A percentile compares a stretch with the other conserved stretches of the same genome.
phyloP scores from a whole-genome alignment of 176 grass and related monocot species.

The Poa annua region DNA sequence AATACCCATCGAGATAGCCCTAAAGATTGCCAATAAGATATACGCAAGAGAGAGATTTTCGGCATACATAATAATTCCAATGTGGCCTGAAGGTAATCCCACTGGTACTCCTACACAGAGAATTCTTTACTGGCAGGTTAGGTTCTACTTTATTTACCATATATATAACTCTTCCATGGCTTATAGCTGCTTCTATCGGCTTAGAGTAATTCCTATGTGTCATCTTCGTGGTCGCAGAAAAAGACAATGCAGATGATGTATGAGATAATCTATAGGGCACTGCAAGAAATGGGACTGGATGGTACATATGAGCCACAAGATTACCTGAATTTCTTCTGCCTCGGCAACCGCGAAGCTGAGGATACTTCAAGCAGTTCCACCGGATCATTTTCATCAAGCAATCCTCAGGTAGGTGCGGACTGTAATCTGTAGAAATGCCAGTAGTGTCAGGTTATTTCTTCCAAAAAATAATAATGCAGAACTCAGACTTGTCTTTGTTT shows the following conservation, averaged over 20 bases:
- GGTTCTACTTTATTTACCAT: not conserved
- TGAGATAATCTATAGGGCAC: conserved; percentile 69
- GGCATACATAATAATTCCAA: conserved; percentile 74
- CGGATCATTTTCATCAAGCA: conserved; percentile 38
- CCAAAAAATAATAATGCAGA: not conserved
- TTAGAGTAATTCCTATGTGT: not conserved
- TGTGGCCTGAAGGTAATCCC: conserved; percentile 86
- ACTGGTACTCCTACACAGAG: conserved; percentile 62
- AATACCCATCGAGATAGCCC: conserved; percentile 81
- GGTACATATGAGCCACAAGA: conserved; percentile 79
- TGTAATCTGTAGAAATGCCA: not conserved
- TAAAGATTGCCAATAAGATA: conserved; percentile 82
- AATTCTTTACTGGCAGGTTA: conserved; percentile 88
- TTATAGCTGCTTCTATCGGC: not conserved
- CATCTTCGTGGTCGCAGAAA: conserved; percentile 52
- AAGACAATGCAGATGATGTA: conserved; percentile 99
- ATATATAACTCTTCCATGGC: not conserved
- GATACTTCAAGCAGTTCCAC: conserved; percentile 28
- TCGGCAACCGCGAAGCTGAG: conserved; percentile 74
- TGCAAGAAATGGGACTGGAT: conserved; percentile 70
- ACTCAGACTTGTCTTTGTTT: not conserved
- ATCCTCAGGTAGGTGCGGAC: conserved; percentile 46
- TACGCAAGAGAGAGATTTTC: conserved; percentile 69
- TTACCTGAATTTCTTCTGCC: conserved; percentile 97
- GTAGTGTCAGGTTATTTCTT: not conserved